A percentile compares a stretch with the other conserved stretches of the same genome.
Evolutionary conservation across 139 green algal genomes (phyloP).

Genomic region (Micractinium conductrix): DNA sequence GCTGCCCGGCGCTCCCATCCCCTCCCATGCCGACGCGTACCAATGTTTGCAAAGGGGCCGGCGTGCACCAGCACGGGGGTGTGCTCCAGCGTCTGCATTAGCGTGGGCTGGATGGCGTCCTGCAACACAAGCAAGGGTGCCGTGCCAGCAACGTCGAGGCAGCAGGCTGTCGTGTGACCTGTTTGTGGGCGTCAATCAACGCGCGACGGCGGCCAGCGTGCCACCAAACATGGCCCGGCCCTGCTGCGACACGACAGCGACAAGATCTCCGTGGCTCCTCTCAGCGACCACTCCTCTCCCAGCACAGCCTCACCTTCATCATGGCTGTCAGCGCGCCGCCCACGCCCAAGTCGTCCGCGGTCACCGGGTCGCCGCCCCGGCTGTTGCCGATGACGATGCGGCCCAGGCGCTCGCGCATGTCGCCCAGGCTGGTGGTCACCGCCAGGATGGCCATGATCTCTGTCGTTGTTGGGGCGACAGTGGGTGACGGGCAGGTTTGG

Average conservation of each 20-base stretch:
- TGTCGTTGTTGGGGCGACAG: background rate
- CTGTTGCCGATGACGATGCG: conserved; percentile 89
- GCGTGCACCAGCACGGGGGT: conserved; percentile 96
- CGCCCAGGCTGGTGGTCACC: conserved; percentile 81
- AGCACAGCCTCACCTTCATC: conserved; percentile 88
- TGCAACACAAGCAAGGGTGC: background rate
- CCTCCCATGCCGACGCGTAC: conserved; percentile 20
- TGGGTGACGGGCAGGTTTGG: background rate
- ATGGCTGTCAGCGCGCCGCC: conserved; percentile 97
- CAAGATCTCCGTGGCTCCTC: too few species aligned
- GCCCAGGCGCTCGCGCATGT: conserved; percentile 93
- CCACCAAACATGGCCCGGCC: too few species aligned
- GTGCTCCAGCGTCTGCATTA: conserved; percentile 92
- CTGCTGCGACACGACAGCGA: too few species aligned
- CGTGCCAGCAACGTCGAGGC: too few species aligned
- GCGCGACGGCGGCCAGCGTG: too few species aligned
- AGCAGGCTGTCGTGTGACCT: too few species aligned
- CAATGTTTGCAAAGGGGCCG: conserved; percentile 97
- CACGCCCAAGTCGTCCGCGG: conserved; percentile 95
- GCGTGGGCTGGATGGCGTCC: conserved; percentile 94
- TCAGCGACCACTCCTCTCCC: too few species aligned
- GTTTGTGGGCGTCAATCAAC: too few species aligned
- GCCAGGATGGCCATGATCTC: conserved; percentile 99
- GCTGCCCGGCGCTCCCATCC: too few species aligned
- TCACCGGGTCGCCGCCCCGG: conserved; percentile 79